Conservation (phyloP, 164 flowering plant species). For the Dillenia suffruticosa region DNA sequence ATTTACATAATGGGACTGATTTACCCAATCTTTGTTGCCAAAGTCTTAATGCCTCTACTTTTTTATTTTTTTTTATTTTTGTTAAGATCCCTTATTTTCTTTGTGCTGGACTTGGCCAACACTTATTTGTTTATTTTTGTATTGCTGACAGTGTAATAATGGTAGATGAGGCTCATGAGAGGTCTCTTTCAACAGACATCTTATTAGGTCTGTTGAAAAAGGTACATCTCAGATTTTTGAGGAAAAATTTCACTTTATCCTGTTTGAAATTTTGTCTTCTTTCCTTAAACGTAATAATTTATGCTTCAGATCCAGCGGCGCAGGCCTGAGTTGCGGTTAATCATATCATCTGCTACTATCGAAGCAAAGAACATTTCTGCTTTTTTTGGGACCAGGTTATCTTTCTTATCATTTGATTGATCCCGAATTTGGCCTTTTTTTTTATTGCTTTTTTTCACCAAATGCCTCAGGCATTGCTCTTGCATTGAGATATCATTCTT, state of each 20-base stretch:
- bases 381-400: constrained; percentile 73
- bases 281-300: not conserved
- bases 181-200: constrained; percentile 88
- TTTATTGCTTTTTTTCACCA: not conserved
- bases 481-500: no score
- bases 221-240: constrained; percentile 32
- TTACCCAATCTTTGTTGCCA: no score
- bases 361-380: constrained; percentile 83
- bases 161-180: constrained; percentile 99
- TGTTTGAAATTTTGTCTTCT: no score
- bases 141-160: constrained; percentile 68
- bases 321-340: constrained; percentile 78
- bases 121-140: not conserved
- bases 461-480: no score
- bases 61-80: no score
- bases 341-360: constrained; percentile 96
- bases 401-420: constrained; percentile 6
- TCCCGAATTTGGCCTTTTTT: not conserved
- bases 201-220: constrained; percentile 90
- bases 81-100: no score
- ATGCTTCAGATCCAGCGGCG: constrained; percentile 76
- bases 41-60: no score
- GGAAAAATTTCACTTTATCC: no score
- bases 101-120: no score
- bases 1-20: no score